Evolutionary conservation across 2,329 filamentous ascomycete species (phyloP), one percentile per base, ranked within the genome.

Genomic region (Chrysoporthe cubensis): DNA sequence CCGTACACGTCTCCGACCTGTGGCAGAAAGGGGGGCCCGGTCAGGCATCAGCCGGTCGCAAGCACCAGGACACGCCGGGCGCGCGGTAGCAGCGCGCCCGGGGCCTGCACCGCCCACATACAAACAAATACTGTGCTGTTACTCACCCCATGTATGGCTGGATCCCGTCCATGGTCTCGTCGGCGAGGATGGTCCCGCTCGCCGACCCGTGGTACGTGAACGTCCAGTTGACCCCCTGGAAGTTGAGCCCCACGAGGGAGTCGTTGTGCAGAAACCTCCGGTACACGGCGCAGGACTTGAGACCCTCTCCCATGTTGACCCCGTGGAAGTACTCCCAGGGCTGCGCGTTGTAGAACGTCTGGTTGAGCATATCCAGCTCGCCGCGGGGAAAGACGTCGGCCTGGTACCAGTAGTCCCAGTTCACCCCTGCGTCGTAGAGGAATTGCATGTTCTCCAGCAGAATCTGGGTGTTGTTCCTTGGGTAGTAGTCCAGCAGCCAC

Each of bases 401-500:
- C 54, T 59, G 56, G 42, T 59, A 67, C 61, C 61, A 67, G 21
- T 67, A 67, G 37, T 68, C 66, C 66, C 62, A 65, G 32, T 68
- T 65, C 46, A 68, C 56, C 11, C 62, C 56, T n/a, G 66, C 56
- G 7, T 61, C 56, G 40, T 65, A 68, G 32, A 68, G 32, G 32
- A 65, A 65, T 7, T 37, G 54, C 61, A 68, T 65, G 37, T 43
- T 50, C 4, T 68, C 62, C 11, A 65, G 54, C 52, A 64, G 62
- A 26, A 65, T 43, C 34, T 74, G 64, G 0, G 75, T 74, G 54
- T 78, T 76, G 40, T 77, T 76, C 26, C 74, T 70, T 0, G 75
- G 75, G 62, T 77, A 69, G 5, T 73, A 72, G 44, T 77, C 75
- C 18, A 73, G 73, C 3, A 77, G 70, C 75, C 76, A 78, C 67